Evolutionary conservation across 371 early-diverging fungal species (phyloP), one percentile per base, ranked within the genome.

Genomic region (Haplosporangium sp.): DNA sequence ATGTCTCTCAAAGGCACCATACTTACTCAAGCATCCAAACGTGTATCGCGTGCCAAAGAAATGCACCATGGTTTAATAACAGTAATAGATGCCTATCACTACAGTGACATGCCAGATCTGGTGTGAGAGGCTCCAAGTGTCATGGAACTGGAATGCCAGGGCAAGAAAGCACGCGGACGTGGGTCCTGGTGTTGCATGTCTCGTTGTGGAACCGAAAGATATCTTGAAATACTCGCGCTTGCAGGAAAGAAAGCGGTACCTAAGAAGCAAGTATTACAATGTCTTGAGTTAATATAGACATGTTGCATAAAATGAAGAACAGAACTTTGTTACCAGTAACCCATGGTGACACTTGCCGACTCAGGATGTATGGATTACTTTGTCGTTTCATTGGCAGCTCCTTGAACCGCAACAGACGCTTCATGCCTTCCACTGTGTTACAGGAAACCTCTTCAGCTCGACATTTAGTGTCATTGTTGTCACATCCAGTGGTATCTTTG

Each of bases 51-150:
- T 54, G 36, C 80, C 81, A 68, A 85, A 86, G 64, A 86, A 89
- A 65, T 80, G 83, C n/a, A 86, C 77, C 48, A 88, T 85, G 18
- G 90, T 87, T 60, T 73, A 71, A 62, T 92, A 92, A 67, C 91
- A 90, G 62, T 77, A 89, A 83, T 86, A 90, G 60, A 90, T 89
- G 18, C 91, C 93, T 4, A 86, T 88, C 47, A 91, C 86, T 0
- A 93, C 93, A 72, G 86, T 86, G 18, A 91, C 60, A 82, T 95
- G 95, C 95, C 95, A 95, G 42, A 91, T 74, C 65, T 92, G 92
- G 73, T 95, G 95, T 11, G 92, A 92, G 57, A 92, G 91, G n/a
- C 89, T 89, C 61, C 89, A 67, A 29, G 83, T 82, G 69, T 95
- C 94, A 60, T 88, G 85, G n/a, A 84, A 83, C 50, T 87, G 85